Conservation (phyloP, 768 basidiomycete species). For the Amanita pseudoporphyria region DNA sequence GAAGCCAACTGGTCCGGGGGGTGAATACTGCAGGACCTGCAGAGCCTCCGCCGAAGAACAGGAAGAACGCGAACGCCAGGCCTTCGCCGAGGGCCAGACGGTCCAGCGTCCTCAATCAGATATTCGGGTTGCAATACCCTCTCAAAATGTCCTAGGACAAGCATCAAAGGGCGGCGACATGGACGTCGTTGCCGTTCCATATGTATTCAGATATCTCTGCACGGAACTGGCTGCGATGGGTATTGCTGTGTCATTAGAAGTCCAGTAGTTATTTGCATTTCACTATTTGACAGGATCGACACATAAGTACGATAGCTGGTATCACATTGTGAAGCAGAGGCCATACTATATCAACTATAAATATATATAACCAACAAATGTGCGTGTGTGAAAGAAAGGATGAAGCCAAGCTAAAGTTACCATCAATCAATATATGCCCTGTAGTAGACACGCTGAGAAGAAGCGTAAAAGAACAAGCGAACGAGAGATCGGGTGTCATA, state of each 20-base stretch:
- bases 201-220: conserved; percentile 89
- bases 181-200: conserved; percentile 93
- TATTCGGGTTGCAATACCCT: conserved; percentile 56
- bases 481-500: neutral
- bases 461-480: neutral
- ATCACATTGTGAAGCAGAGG: neutral
- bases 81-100: conserved; percentile 47
- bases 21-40: conserved; percentile 96
- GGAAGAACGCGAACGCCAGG: conserved; percentile 49
- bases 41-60: conserved; percentile 59
- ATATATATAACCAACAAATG: neutral
- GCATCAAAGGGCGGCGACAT: conserved; percentile 69
- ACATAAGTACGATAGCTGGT: neutral
- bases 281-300: neutral
- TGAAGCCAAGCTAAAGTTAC: neutral
- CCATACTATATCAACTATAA: neutral
- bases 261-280: conserved; percentile 31
- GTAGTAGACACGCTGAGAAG: neutral
- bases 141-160: conserved; percentile 53
- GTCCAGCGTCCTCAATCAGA: conserved; percentile 35
- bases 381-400: neutral
- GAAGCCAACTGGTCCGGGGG: conserved; percentile 62
- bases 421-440: neutral
- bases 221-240: conserved; percentile 99
- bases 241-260: conserved; percentile 79